Conservation (phyloP, 805 yeast genomes). For the Lipomyces lipofer region DNA sequence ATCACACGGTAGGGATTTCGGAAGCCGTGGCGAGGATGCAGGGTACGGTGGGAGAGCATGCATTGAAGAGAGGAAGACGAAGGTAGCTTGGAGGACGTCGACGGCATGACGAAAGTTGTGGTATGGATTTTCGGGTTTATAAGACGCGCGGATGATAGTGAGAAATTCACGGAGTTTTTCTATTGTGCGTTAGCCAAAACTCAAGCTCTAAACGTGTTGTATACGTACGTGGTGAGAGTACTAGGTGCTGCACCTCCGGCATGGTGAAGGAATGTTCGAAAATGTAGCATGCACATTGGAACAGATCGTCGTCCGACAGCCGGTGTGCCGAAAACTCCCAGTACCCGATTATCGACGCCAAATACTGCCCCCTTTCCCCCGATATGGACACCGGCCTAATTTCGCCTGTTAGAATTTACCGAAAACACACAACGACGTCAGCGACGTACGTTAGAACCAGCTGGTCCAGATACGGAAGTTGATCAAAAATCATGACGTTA, state of each 20-base stretch:
- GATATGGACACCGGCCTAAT: background rate
- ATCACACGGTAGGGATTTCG: background rate
- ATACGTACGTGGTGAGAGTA: constrained; percentile 22
- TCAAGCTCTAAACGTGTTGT: no score
- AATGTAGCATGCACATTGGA: constrained; percentile 49
- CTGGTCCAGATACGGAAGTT: background rate
- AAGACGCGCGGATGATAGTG: constrained; percentile 70
- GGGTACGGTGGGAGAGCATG: constrained; percentile 41
- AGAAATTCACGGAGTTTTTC: constrained; percentile 60
- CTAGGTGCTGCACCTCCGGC: constrained; percentile 29
- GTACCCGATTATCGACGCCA: constrained; percentile 7
- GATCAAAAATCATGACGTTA: constrained; percentile 13
- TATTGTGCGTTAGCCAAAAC: no score
- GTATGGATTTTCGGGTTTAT: constrained; percentile 83
- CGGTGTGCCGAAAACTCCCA: constrained; percentile 30
- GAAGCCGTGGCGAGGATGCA: background rate
- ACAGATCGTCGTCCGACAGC: constrained; percentile 31
- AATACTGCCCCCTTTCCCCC: background rate
- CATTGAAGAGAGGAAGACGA: constrained; percentile 51
- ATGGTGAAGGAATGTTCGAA: constrained; percentile 45
- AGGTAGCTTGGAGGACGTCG: constrained; percentile 90
- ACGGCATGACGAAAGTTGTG: constrained; percentile 96
- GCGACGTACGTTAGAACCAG: background rate
- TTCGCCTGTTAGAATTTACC: background rate
- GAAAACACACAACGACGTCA: background rate